phyloP scores from a whole-genome alignment of 148 eudicot species.

The Cornus suecica region DNA sequence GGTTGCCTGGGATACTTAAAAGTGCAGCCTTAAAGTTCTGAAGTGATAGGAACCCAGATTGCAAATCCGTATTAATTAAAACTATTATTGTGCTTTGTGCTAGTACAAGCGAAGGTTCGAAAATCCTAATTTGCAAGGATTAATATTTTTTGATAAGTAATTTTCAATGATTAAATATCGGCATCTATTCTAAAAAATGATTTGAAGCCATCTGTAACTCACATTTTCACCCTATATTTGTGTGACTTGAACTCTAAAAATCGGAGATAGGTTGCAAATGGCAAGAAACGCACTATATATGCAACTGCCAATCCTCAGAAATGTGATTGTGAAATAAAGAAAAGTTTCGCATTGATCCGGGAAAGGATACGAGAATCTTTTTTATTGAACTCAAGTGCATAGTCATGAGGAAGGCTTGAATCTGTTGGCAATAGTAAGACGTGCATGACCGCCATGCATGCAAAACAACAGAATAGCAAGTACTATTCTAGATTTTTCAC shows the following conservation, averaged over 20 bases:
- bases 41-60: slow-evolving; percentile 55
- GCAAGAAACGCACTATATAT: no score
- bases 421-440: slow-evolving; percentile 64
- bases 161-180: no score
- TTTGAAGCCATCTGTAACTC: no score
- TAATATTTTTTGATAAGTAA: no score
- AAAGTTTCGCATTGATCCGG: not conserved
- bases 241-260: no score
- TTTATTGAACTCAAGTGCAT: slow-evolving; percentile 52
- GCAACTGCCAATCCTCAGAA: no score
- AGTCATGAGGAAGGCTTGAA: slow-evolving; percentile 62
- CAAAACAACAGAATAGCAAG: not conserved
- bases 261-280: no score
- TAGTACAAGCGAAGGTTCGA: no score
- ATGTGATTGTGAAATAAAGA: not conserved
- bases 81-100: no score
- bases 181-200: no score
- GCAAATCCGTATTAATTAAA: slow-evolving; percentile 45
- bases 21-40: slow-evolving; percentile 68
- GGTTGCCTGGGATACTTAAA: slow-evolving; percentile 59
- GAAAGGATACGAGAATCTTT: slow-evolving; percentile 74
- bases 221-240: no score
- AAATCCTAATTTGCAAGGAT: no score
- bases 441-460: slow-evolving; percentile 27
- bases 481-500: not conserved